Base-by-base conservation (phyloP, 1,284 basidiomycete genomes). In the Cutaneotrichosporon dermatis region DNA sequence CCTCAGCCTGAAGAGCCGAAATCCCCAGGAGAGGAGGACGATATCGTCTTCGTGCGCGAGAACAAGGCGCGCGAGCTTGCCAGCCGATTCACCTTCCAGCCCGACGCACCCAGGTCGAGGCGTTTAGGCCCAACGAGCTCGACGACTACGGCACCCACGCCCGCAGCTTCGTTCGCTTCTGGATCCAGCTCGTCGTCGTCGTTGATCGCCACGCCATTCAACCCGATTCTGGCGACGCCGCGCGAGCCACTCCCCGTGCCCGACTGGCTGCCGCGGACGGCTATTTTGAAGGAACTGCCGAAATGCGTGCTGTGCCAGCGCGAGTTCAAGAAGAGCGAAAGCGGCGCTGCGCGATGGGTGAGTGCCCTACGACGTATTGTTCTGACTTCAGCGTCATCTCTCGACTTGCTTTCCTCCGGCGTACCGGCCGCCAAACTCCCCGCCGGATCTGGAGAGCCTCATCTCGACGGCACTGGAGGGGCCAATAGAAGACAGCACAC, bases 131-230 rank as follows among this genome's bases (percentile, higher is more conserved):
- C 13, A 33, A 55, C 42, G 44, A 50, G n/a, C 45, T 41, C 1
- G 84, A 85, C 46, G 84, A 85, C 41, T 6, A 33, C 44, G 84
- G 42, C 2, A 83, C 37, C 42, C 4, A 51, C 1, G 83, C 79
- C 2, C 3, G 85, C 86, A 50, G 71, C 76, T 35, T 73, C 76
- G 12, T 53, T 65, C 6, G 72, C 75, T 0, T 53, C 51, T 15
- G 12, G 40, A 13, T 41, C 51, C 13, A 51, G n/a, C 15, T 49
- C 55, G n/a, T 3, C 41, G 6, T 52, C 54, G n/a, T 33, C 56
- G 5, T 39, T 9, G 12, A 52, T 34, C 51, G 44, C 42, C 35
- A 44, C 41, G 41, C 53, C 51, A 10, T 34, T 33, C 45, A 39
- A 37, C 33, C 6, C 34, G 4, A 8, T 33, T 13, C 15, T 40